Evolutionary conservation across 2,329 filamentous ascomycete genomes (phyloP).

Genomic region (Aplosporella prunicola): DNA sequence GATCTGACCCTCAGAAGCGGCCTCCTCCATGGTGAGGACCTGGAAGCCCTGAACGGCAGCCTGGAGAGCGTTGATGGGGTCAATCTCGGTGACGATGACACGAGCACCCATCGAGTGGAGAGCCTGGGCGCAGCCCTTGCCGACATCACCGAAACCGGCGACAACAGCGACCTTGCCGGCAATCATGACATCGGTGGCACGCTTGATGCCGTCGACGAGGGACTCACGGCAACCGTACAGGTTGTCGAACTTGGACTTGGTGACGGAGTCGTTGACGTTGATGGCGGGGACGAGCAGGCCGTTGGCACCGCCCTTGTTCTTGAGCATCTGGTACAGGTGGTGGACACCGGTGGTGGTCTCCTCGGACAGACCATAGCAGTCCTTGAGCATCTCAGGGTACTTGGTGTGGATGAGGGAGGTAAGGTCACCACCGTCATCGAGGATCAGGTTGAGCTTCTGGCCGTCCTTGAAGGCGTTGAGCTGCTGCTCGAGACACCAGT

Average conservation of each 20-base stretch:
- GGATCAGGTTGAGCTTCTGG: slow-evolving; percentile 96
- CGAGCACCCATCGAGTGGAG: slow-evolving; percentile 96
- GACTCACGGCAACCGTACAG: slow-evolving; percentile 99
- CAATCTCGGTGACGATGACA: slow-evolving; percentile 91
- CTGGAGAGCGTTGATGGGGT: slow-evolving; percentile 99
- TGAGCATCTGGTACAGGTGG: slow-evolving; percentile 98
- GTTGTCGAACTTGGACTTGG: slow-evolving; percentile 99
- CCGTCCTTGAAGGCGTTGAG: slow-evolving; percentile 91
- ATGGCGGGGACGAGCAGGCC: slow-evolving; percentile 79
- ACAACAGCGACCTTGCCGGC: slow-evolving; percentile 97
- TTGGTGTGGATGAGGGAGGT: slow-evolving; percentile 94
- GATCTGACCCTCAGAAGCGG: slow-evolving; percentile 80
- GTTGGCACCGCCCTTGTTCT: slow-evolving; percentile 57
- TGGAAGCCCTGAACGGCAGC: slow-evolving; percentile 95
- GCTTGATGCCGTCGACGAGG: slow-evolving; percentile 98
- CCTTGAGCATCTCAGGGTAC: slow-evolving; percentile 97
- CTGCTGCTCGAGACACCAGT: slow-evolving; percentile 99
- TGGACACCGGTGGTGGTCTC: slow-evolving; percentile 99
- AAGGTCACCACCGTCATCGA: slow-evolving; percentile 96
- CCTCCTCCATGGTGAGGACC: slow-evolving; percentile 97
- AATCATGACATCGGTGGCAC: slow-evolving; percentile 99
- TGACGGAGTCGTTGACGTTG: slow-evolving; percentile 99
- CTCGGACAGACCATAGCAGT: slow-evolving; percentile 97
- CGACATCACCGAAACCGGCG: slow-evolving; percentile 96
- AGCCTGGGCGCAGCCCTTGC: slow-evolving; percentile 95